These are phyloP conservation scores for Puccinia coronata DNA, from an alignment of 1,284 basidiomycete species.

Conservation along the genomic window DNA sequence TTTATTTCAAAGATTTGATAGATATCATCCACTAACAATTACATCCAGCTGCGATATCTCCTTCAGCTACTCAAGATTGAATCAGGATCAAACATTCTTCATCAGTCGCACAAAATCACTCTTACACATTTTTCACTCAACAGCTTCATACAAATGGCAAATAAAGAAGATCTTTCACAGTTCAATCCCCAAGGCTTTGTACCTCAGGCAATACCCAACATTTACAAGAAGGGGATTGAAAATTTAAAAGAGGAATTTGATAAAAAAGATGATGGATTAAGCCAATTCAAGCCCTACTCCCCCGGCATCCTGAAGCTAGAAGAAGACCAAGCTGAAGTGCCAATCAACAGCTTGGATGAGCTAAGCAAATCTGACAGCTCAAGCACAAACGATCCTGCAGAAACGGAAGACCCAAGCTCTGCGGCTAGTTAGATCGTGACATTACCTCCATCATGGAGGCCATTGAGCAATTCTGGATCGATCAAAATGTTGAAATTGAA, in stretches of 20 bases:
- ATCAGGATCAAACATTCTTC: neutral
- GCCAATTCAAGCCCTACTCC: neutral
- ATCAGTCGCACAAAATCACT: constrained; percentile 4
- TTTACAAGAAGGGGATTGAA: neutral
- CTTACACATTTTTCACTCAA: neutral
- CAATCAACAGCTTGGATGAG: no score
- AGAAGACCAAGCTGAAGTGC: no score
- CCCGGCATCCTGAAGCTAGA: neutral
- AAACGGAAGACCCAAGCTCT: no score
- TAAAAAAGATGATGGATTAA: neutral
- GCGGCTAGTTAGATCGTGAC: no score
- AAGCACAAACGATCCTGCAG: no score
- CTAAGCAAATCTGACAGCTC: no score
- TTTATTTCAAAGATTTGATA: no score
- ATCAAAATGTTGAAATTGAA: no score
- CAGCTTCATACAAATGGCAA: constrained; percentile 5
- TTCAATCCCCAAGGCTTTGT: neutral
- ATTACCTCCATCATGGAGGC: no score
- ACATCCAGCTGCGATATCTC: neutral
- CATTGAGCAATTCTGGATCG: no score
- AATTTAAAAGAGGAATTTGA: constrained; percentile 13
- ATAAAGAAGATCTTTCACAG: neutral
- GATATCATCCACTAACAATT: neutral
- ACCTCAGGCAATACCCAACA: neutral
- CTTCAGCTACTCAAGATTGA: neutral